Conservation (phyloP, 352 stramenopile genomes). For the Phytophthora boehmeriae region DNA sequence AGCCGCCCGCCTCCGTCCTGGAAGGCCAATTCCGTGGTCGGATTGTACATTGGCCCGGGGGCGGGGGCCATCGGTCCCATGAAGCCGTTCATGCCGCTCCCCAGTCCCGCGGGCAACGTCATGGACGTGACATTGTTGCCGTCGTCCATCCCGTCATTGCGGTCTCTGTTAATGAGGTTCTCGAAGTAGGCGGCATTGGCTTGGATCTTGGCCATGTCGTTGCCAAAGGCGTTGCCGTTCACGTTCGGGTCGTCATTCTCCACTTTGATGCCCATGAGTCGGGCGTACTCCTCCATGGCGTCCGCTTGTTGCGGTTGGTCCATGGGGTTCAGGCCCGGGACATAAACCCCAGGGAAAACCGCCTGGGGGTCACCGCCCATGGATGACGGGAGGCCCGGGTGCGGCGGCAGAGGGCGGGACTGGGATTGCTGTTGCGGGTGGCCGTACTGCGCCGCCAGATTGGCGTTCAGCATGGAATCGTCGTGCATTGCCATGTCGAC, state of each 20-base stretch:
- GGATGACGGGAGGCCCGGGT: conserved; percentile 8
- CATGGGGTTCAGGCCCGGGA: conserved; percentile 47
- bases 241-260: conserved; percentile 51
- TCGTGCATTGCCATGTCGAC: conserved; percentile 82
- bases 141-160: conserved; percentile 49
- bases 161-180: conserved; percentile 68
- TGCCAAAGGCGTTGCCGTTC: conserved; percentile 41
- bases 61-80: conserved; percentile 40
- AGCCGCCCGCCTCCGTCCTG: conserved; percentile 67
- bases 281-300: conserved; percentile 83
- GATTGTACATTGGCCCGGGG: conserved; percentile 49
- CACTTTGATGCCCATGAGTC: conserved; percentile 86
- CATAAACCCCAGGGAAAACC: conserved; percentile 57
- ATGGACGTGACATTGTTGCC: conserved; percentile 64
- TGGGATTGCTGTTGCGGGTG: conserved; percentile 33
- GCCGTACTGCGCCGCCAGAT: conserved; percentile 54
- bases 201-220: conserved; percentile 74
- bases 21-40: conserved; percentile 62
- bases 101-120: conserved; percentile 69
- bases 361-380: conserved; percentile 23
- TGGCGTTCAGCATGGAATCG: conserved; percentile 57
- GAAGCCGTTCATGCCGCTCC: conserved; percentile 62
- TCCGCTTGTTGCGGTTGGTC: conserved; percentile 50
- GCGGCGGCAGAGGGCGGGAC: conserved; percentile 9
- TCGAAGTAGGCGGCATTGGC: conserved; percentile 86